Evolutionary conservation across 495 filamentous ascomycete genomes (phyloP).

Genomic region (Neohortaea acidophila): DNA sequence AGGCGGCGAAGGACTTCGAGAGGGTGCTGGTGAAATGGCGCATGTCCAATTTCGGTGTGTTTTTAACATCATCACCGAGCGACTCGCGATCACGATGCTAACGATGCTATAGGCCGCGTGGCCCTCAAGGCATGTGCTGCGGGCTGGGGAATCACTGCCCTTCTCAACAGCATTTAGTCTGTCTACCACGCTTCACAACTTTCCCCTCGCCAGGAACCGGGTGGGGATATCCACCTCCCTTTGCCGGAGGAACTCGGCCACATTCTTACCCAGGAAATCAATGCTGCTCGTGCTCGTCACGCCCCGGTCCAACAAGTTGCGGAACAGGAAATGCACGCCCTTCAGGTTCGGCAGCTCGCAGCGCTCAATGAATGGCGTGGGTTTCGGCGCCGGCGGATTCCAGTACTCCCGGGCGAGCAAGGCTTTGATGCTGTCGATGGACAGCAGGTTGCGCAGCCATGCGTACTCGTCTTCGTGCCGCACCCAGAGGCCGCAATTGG

Average conservation of each 20-base stretch:
- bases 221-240: constrained; percentile 36
- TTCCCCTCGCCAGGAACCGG: constrained; percentile 23
- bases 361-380: no score
- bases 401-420: constrained; percentile 21
- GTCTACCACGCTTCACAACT: no score
- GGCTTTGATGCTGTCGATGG: constrained; percentile 12
- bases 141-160: no score
- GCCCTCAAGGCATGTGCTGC: no score
- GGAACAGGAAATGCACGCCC: constrained; percentile 41
- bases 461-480: constrained; percentile 18
- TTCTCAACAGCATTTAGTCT: no score
- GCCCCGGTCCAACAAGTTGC: constrained; percentile 39
- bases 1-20: no score
- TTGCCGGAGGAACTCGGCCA: constrained; percentile 38
- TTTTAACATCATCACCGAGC: no score
- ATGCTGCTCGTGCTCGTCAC: constrained; percentile 35
- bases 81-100: no score
- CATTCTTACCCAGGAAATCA: constrained; percentile 43
- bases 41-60: no score
- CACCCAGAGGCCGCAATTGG: constrained; percentile 24
- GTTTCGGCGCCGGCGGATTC: no score
- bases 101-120: no score
- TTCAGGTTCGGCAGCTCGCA: constrained; percentile 33
- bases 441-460: constrained; percentile 18
- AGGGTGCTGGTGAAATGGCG: no score